Evolutionary conservation across 192 early-diverging fungal species (phyloP).

Genomic region (Phycomyces nitens): DNA sequence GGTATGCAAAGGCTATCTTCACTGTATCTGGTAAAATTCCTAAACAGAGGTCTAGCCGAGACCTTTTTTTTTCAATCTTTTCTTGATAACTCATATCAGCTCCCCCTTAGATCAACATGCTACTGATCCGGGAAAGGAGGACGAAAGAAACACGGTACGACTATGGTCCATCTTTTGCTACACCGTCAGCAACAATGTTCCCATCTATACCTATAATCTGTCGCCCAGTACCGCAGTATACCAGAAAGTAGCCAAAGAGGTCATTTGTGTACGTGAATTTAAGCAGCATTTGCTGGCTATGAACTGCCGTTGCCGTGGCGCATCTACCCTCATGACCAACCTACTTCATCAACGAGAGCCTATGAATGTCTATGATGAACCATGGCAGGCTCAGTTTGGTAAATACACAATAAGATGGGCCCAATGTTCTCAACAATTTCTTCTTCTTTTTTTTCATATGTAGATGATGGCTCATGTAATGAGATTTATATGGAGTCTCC

Average conservation of each 20-base stretch:
- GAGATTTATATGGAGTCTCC: constrained; percentile 51
- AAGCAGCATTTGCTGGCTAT: constrained; percentile 48
- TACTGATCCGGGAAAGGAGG: constrained; percentile 50
- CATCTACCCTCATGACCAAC: constrained; percentile 61
- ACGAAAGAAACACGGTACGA: constrained; percentile 62
- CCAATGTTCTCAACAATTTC: too few relatives aligned
- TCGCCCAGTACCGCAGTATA: constrained; percentile 55
- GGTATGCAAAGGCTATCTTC: constrained; percentile 43
- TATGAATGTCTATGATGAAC: constrained; percentile 46
- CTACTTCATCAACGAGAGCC: constrained; percentile 54
- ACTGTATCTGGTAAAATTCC: constrained; percentile 37
- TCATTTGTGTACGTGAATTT: constrained; percentile 45
- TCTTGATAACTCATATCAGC: too few relatives aligned
- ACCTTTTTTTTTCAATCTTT: too few relatives aligned
- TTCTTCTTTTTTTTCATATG: too few relatives aligned
- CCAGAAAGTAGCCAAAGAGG: constrained; percentile 51
- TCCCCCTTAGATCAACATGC: constrained; percentile 50
- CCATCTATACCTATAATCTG: constrained; percentile 58
- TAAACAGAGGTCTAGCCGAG: neutral
- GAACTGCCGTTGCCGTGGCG: constrained; percentile 52
- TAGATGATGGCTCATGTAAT: constrained; percentile 58
- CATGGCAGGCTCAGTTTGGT: constrained; percentile 63
- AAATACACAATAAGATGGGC: too few relatives aligned
- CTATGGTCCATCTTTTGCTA: constrained; percentile 63
- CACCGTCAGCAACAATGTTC: constrained; percentile 43